phyloP scores from a whole-genome alignment of 176 grass and related monocot species.

The Oryza meyeriana region DNA sequence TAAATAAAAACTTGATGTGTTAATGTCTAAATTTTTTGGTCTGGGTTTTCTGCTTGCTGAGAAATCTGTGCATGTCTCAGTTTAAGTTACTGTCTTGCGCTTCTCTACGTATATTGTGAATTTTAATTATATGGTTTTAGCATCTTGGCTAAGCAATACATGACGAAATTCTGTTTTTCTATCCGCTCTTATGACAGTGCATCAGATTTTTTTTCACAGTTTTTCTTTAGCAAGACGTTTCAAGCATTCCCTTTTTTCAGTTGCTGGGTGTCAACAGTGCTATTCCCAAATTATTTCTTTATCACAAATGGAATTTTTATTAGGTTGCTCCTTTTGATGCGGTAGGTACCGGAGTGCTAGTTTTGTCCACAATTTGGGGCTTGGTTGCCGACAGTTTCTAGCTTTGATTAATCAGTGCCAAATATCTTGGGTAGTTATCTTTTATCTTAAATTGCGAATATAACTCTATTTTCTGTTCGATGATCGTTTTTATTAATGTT shows the following conservation, averaged over 20 bases:
- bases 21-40: neutral
- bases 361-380: neutral
- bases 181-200: neutral
- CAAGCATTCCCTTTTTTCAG: neutral
- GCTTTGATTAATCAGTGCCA: neutral
- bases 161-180: neutral
- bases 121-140: neutral
- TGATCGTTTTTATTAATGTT: neutral
- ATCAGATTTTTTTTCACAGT: neutral
- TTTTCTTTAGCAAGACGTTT: neutral
- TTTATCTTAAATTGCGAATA: neutral
- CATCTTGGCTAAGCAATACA: neutral
- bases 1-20: neutral
- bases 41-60: neutral
- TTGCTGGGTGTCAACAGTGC: neutral
- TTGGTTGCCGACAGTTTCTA: neutral
- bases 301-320: neutral
- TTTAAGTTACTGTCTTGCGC: neutral
- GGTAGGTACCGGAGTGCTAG: neutral
- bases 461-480: neutral
- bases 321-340: neutral
- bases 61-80: neutral
- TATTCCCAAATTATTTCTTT: neutral
- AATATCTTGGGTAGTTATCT: neutral
- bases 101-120: neutral